Evolutionary conservation across 805 yeast genomes (phyloP).

Genomic region (Yarrowia sp.): DNA sequence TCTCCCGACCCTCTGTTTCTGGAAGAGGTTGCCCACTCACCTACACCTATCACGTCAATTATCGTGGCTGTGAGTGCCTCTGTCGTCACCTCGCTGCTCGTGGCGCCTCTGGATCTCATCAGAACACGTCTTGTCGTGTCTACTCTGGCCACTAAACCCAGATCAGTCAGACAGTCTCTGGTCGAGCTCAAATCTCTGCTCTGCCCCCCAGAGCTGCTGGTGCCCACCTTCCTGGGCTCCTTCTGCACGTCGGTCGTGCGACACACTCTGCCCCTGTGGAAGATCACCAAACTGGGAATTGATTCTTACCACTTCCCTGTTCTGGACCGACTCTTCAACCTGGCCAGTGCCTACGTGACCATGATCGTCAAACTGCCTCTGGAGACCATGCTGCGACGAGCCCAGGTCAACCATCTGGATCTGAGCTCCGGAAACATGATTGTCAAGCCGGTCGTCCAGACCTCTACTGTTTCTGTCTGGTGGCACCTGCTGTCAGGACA

Average conservation of each 20-base stretch:
- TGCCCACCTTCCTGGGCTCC: constrained; percentile 69
- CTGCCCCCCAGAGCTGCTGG: constrained; percentile 58
- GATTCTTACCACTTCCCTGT: constrained; percentile 65
- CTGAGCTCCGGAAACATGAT: constrained; percentile 44
- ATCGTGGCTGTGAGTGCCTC: constrained; percentile 67
- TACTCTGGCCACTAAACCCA: constrained; percentile 45
- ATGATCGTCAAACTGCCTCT: constrained; percentile 77
- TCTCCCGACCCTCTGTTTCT: constrained; percentile 88
- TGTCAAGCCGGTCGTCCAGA: constrained; percentile 56
- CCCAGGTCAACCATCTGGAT: constrained; percentile 65
- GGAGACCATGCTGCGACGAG: constrained; percentile 80
- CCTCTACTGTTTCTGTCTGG: constrained; percentile 54
- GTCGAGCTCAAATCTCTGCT: constrained; percentile 49
- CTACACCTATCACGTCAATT: constrained; percentile 69
- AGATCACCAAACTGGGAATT: constrained; percentile 59
- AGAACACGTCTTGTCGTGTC: constrained; percentile 75
- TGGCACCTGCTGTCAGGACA: constrained; percentile 49
- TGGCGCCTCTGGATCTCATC: constrained; percentile 80
- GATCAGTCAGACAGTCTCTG: constrained; percentile 74
- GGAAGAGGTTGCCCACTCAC: constrained; percentile 68
- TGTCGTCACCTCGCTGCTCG: constrained; percentile 63
- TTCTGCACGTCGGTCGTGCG: constrained; percentile 59
- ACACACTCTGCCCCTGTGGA: constrained; percentile 62
- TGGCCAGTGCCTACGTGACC: constrained; percentile 63
- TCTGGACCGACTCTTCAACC: constrained; percentile 55